Evolutionary conservation across 495 filamentous ascomycete species (phyloP).

Genomic region (Penicillium angulare): DNA sequence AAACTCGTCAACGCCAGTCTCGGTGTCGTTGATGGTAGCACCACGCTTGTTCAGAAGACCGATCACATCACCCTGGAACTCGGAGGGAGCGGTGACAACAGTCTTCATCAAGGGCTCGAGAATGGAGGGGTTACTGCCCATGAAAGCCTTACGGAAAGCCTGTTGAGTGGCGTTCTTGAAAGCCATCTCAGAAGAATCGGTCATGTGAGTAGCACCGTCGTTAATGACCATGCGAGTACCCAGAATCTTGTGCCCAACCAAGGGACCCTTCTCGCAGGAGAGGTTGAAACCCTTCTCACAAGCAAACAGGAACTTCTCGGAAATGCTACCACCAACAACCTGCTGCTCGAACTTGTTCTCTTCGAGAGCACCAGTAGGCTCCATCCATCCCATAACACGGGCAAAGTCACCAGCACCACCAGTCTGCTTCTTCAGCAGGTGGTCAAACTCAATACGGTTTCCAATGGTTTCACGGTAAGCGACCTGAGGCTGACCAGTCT

Average conservation of each 20-base stretch:
- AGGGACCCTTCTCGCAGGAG: constrained; percentile 81
- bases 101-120: constrained; percentile 99
- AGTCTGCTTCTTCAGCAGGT: constrained; percentile 92
- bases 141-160: constrained; percentile 95
- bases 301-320: constrained; percentile 93
- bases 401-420: constrained; percentile 97
- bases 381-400: constrained; percentile 88
- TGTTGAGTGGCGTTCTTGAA: constrained; percentile 96
- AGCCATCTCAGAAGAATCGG: constrained; percentile 97
- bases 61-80: constrained; percentile 97
- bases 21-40: constrained; percentile 91
- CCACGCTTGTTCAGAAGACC: constrained; percentile 95
- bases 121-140: constrained; percentile 69
- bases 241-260: constrained; percentile 91
- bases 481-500: constrained; percentile 95
- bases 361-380: constrained; percentile 71
- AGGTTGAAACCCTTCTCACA: constrained; percentile 94
- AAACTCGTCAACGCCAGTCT: constrained; percentile 93
- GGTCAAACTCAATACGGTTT: constrained; percentile 77
- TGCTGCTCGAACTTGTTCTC: constrained; percentile 83
- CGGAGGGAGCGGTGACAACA: constrained; percentile 87
- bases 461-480: constrained; percentile 96
- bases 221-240: constrained; percentile 89
- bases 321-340: constrained; percentile 85
- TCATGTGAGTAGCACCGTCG: constrained; percentile 97